These are phyloP conservation scores for Penicillium griseofulvum DNA, from an alignment of 2,329 filamentous ascomycete genomes.

Conservation along the genomic window DNA sequence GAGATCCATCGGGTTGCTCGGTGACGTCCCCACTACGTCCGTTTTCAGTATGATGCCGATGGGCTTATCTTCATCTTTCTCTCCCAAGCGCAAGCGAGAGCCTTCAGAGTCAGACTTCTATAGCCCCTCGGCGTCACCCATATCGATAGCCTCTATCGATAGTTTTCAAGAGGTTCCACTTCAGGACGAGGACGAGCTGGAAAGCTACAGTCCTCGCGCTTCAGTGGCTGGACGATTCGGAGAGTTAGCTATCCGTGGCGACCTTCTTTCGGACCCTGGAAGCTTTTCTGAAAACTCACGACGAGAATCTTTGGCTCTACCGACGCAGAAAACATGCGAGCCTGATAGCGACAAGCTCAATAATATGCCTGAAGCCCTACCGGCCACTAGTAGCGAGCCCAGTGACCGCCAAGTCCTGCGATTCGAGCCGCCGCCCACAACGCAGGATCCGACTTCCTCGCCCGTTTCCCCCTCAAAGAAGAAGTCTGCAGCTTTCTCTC, in stretches of 20 bases:
- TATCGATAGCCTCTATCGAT: conserved; percentile 30
- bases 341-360: conserved; percentile 5
- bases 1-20: conserved; percentile 9
- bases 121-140: conserved; percentile 34
- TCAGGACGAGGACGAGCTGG: conserved; percentile 33
- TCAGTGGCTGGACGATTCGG: conserved; percentile 41
- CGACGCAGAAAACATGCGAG: conserved; percentile 16
- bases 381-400: conserved; percentile 8
- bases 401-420: conserved; percentile 4
- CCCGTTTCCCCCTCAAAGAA: conserved; percentile 20
- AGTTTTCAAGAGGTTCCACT: conserved; percentile 33
- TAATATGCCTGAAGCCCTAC: conserved; percentile 21
- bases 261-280: conserved; percentile 21
- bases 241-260: conserved; percentile 40
- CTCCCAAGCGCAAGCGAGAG: conserved; percentile 37
- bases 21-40: conserved; percentile 23
- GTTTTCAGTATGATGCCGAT: conserved; percentile 31
- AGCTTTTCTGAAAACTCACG: conserved; percentile 12
- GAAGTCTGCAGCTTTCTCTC: conserved; percentile 18
- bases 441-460: conserved; percentile 7
- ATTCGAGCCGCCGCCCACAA: conserved; percentile 12
- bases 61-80: conserved; percentile 26
- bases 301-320: conserved; percentile 7
- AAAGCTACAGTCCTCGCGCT: conserved; percentile 39
- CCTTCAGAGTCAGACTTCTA: conserved; percentile 30